phyloP scores from a whole-genome alignment of 2,329 filamentous ascomycete species.

The Sporothrix euskadiensis region DNA sequence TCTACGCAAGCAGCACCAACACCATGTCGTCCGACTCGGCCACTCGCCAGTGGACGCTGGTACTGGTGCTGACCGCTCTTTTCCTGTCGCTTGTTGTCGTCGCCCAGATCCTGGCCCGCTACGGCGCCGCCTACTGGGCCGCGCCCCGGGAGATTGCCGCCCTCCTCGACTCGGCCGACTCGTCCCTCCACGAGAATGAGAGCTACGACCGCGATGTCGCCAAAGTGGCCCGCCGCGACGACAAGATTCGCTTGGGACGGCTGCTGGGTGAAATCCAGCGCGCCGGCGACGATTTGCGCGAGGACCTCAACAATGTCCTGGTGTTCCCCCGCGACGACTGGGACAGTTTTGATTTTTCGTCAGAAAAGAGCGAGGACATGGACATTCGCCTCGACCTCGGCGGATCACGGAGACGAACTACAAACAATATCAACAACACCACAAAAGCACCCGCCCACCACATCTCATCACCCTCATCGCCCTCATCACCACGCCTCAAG shows the following conservation, averaged over 20 bases:
- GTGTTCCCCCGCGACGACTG: conserved; percentile 41
- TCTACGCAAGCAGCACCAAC: conserved; percentile 24
- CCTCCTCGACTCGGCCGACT: conserved; percentile 62
- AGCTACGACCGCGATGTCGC: conserved; percentile 62
- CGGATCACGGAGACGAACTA: conserved; percentile 20
- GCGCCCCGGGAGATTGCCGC: conserved; percentile 59
- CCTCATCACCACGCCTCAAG: conserved; percentile 42
- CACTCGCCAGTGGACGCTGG: conserved; percentile 57
- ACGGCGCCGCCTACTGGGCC: conserved; percentile 57
- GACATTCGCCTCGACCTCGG: neutral
- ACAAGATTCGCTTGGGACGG: conserved; percentile 60
- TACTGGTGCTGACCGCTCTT: conserved; percentile 60
- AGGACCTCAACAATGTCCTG: conserved; percentile 57
- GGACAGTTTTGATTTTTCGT: neutral
- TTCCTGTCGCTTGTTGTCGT: conserved; percentile 57
- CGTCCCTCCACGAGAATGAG: conserved; percentile 64
- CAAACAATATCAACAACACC: too few relatives aligned
- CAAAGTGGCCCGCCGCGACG: conserved; percentile 59
- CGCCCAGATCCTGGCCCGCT: conserved; percentile 53
- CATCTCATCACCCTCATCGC: neutral
- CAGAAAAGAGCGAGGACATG: neutral
- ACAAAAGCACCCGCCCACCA: neutral
- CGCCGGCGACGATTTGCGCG: conserved; percentile 60
- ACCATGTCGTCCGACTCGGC: conserved; percentile 55
- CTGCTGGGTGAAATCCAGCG: conserved; percentile 64